A percentile compares a stretch with the other conserved stretches of the same genome.
phyloP scores from a whole-genome alignment of 2,329 filamentous ascomycete species.

The Fusarium sarcochroum region DNA sequence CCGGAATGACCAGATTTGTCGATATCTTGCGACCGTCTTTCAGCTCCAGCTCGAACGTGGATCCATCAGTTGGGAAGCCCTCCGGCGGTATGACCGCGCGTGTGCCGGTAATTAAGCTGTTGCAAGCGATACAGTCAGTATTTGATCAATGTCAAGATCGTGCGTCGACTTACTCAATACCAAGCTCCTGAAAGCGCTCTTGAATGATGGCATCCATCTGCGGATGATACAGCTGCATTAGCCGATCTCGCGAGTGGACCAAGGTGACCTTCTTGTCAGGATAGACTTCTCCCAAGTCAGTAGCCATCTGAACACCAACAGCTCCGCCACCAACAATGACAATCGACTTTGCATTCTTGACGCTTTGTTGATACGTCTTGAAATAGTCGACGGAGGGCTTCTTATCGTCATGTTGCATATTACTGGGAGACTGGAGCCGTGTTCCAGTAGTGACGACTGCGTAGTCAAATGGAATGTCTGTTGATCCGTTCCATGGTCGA shows the following conservation, averaged over 20 bases:
- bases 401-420: slow-evolving; percentile 46
- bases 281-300: slow-evolving; percentile 46
- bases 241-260: slow-evolving; percentile 43
- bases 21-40: slow-evolving; percentile 42
- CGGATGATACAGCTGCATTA: slow-evolving; percentile 46
- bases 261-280: slow-evolving; percentile 44
- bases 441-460: slow-evolving; percentile 45
- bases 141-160: rapidly evolving
- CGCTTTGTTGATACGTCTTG: slow-evolving; percentile 36
- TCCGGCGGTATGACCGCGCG: slow-evolving; percentile 37
- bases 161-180: slow-evolving; percentile 30
- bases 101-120: slow-evolving; percentile 42
- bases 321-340: slow-evolving; percentile 48
- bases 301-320: slow-evolving; percentile 47
- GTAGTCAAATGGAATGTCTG: slow-evolving; percentile 43
- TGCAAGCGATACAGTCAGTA: not conserved
- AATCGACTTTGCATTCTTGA: slow-evolving; percentile 41
- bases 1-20: slow-evolving; percentile 43
- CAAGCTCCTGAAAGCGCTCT: slow-evolving; percentile 40
- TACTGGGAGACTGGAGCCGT: slow-evolving; percentile 41
- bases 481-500: slow-evolving; percentile 44
- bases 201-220: slow-evolving; percentile 45
- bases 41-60: slow-evolving; percentile 35
- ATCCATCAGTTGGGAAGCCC: slow-evolving; percentile 43
- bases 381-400: slow-evolving; percentile 42